Percentiles rank a stretch among this genome's conserved stretches.
These are phyloP conservation scores for Psidium guajava DNA, from an alignment of 345 rosid species.

Conservation along the genomic window DNA sequence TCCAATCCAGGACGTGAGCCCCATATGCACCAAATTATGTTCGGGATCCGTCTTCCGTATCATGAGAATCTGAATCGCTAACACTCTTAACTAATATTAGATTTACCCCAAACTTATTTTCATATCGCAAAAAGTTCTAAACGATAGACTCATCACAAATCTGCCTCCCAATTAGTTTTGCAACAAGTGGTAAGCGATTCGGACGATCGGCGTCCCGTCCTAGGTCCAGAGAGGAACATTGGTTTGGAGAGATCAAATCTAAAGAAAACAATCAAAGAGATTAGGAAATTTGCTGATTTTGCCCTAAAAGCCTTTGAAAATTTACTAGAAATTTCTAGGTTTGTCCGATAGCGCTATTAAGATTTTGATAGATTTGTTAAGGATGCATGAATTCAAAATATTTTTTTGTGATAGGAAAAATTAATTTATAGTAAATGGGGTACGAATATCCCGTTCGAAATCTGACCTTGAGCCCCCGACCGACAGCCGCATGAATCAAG, in stretches of 20 bases:
- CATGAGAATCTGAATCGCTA: fast-evolving
- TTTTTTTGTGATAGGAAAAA: background rate
- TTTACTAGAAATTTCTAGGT: background rate
- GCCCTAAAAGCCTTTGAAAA: fast-evolving
- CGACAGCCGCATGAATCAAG: background rate
- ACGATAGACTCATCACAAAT: background rate
- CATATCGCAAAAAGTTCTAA: background rate
- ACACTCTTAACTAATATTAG: background rate
- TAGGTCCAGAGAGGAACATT: background rate
- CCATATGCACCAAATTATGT: background rate
- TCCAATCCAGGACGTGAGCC: background rate
- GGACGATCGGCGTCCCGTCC: fast-evolving
- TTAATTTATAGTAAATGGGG: fast-evolving
- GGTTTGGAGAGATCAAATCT: background rate
- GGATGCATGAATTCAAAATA: background rate
- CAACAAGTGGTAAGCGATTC: background rate
- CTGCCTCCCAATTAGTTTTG: too few species aligned
- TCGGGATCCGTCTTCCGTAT: background rate
- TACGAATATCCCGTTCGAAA: background rate
- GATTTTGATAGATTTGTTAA: background rate
- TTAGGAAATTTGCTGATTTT: background rate
- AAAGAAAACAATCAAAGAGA: background rate
- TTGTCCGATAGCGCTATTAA: background rate
- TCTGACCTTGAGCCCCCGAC: background rate
- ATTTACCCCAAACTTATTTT: background rate